Conservation (phyloP, 1,284 basidiomycete species). For the Cryptococcus sp. region DNA sequence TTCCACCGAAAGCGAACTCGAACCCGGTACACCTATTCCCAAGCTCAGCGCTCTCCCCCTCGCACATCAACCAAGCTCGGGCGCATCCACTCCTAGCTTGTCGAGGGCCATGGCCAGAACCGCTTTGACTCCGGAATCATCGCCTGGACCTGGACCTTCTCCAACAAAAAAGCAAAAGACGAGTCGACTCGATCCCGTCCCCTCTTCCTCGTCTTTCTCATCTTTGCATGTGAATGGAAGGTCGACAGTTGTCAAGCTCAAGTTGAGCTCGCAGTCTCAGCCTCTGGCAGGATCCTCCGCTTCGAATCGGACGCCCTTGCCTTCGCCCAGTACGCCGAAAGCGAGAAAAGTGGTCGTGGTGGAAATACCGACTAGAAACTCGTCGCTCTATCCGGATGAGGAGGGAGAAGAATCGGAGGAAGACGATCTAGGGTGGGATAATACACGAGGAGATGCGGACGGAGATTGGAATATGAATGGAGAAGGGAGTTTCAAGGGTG, state of each 20-base stretch:
- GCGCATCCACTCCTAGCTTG: slow-evolving; percentile 7
- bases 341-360: not conserved
- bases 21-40: not conserved
- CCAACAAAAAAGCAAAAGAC: slow-evolving; percentile 25
- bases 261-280: not conserved
- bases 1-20: too few species aligned
- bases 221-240: too few species aligned
- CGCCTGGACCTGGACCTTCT: slow-evolving; percentile 36
- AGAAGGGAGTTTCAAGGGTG: slow-evolving; percentile 7
- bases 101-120: slow-evolving; percentile 8
- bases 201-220: too few species aligned
- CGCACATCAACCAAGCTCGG: not conserved
- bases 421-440: slow-evolving; percentile 36
- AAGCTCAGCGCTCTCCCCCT: not conserved
- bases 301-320: not conserved
- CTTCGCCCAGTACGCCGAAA: slow-evolving; percentile 3
- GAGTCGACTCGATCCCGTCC: not conserved
- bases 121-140: slow-evolving; percentile 12
- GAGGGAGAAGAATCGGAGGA: slow-evolving; percentile 34
- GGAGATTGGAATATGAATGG: slow-evolving; percentile 35
- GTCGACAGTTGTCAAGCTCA: not conserved
- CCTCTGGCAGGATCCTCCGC: not conserved
- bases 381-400: not conserved
- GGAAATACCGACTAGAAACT: slow-evolving; percentile 1
- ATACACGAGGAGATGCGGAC: slow-evolving; percentile 16